Conservation (phyloP, 2,329 filamentous ascomycete genomes). For the Aaosphaeria pasadenensis region DNA sequence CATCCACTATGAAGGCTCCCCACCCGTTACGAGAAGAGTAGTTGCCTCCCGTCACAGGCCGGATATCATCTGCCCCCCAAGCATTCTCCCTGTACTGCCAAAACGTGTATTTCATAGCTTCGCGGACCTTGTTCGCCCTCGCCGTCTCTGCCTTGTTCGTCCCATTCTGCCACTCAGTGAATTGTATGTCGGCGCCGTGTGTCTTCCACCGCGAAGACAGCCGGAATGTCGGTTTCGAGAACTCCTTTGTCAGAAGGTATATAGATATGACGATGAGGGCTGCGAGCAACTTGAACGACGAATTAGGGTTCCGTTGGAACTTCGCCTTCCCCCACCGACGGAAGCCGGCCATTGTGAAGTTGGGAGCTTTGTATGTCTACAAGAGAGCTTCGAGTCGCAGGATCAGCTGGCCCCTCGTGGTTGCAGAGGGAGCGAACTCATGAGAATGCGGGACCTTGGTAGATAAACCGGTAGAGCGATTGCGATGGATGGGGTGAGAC, state of each 20-base stretch:
- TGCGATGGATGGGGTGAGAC: too few relatives aligned
- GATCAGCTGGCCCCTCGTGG: neutral
- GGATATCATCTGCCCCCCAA: conserved; percentile 41
- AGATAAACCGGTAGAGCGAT: too few relatives aligned
- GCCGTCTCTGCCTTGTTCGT: conserved; percentile 31
- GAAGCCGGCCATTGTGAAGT: conserved; percentile 28
- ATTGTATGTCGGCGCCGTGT: conserved; percentile 31
- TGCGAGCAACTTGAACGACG: conserved; percentile 41
- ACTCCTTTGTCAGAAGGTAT: conserved; percentile 39
- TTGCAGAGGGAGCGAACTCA: conserved; percentile 1
- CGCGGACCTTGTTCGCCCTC: conserved; percentile 31
- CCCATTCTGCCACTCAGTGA: conserved; percentile 30
- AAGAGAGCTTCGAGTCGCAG: neutral
- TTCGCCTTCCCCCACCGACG: conserved; percentile 36
- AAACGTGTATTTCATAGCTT: conserved; percentile 41
- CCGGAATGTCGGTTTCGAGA: conserved; percentile 29
- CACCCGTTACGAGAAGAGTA: conserved; percentile 39
- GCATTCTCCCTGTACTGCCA: conserved; percentile 38
- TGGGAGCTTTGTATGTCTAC: neutral
- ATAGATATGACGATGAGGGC: conserved; percentile 39
- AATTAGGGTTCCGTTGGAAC: conserved; percentile 38
- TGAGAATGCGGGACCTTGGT: neutral
- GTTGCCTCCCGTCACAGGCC: conserved; percentile 36
- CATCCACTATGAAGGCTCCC: conserved; percentile 44
- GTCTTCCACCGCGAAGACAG: conserved; percentile 6